Base-by-base conservation (phyloP, 345 rosid genomes). In the Raphanus raphanistrum region DNA sequence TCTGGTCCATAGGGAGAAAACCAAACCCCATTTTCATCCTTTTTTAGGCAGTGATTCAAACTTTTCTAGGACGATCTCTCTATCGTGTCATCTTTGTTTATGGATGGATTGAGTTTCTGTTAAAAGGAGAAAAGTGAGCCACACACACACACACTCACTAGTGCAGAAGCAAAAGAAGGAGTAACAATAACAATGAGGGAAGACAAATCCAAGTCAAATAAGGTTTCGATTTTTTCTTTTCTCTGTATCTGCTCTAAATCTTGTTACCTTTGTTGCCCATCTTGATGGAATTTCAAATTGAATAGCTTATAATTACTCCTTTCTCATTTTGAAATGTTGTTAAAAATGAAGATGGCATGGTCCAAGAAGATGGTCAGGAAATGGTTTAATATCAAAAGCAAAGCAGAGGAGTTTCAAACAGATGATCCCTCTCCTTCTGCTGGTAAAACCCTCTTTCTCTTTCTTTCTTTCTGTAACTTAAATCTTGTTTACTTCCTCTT, bases 301-400 rank as follows among this genome's bases (percentile, higher is more conserved):
- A 21, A 21, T 21, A 21, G 21, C 71, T 15, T 6, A 50, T 59
- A 63, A 38, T 27, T 54, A 27, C 4, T 28, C 73, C 45, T 17
- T 65, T 66, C n/a, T n/a, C n/a, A n/a, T n/a, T n/a, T n/a, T n/a
- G n/a, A 76, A 29, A 27, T 59, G 55, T 48, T 21, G 48, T 1
- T 48, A 45, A 45, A 78, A 52, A 58, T 86, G 82, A 88, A 95
- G 99, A 84, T 95, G 83, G 90, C 98, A 60, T 95, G 99, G 98
- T 87, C 99, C 72, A 92, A 91, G 82, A 95, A 87, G 85, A 87
- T 92, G 91, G 93, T 89, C 65, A 91, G 96, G 81, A 95, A 92
- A 86, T 84, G 86, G 93, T 91, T 92, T 83, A 95, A 95, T 82
- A 84, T 95, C 84, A 92, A 85, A 87, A 83, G 93, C 88, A 95